Conservation (phyloP, 1,139 yeast genomes). For the Magnusiomyces suaveolens region DNA sequence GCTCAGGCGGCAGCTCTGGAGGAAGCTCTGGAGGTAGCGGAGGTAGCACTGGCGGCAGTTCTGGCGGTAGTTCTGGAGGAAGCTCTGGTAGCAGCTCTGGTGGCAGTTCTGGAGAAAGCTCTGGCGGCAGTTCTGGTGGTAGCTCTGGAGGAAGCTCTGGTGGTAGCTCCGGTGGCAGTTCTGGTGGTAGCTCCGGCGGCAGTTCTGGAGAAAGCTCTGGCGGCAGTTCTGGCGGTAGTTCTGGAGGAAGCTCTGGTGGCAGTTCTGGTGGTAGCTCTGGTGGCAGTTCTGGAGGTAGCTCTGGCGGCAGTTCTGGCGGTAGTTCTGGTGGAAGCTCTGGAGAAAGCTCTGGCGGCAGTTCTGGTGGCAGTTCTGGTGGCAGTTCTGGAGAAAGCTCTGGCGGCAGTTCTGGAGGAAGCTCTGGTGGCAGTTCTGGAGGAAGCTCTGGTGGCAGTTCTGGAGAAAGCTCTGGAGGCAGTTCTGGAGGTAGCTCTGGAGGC, state of each 20-base stretch:
- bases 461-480: background rate
- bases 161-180: background rate
- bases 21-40: constrained; percentile 8
- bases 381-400: background rate
- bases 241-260: constrained; percentile 1
- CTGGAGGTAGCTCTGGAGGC: background rate
- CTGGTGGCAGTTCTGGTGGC: background rate
- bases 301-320: background rate
- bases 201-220: background rate
- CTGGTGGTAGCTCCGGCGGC: background rate
- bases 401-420: background rate
- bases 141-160: background rate
- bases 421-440: background rate
- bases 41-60: constrained; percentile 2
- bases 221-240: background rate
- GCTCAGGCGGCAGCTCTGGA: constrained; percentile 6
- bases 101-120: background rate
- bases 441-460: background rate
- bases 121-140: background rate
- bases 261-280: background rate
- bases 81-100: background rate
- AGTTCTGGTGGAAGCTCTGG: background rate
- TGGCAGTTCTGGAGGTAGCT: background rate
- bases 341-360: background rate
- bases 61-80: constrained; percentile 1